A percentile compares a stretch with the other conserved stretches of the same genome.
These are phyloP conservation scores for Starmerella asiatica DNA, from an alignment of 805 yeast species.

Conservation along the genomic window DNA sequence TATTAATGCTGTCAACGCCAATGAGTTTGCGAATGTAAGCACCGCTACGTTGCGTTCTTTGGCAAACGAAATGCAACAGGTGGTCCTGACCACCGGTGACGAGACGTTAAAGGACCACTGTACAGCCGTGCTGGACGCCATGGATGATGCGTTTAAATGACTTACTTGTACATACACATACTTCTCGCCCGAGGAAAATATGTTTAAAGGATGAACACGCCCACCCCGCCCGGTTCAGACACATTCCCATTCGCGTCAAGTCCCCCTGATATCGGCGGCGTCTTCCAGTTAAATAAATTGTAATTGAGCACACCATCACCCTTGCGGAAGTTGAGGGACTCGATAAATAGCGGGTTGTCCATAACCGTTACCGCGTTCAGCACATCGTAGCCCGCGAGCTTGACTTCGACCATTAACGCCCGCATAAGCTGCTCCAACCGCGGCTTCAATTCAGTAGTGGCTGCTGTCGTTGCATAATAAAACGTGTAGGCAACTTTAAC, in stretches of 20 bases:
- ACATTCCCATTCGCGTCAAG: conserved; percentile 42
- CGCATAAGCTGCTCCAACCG: conserved; percentile 50
- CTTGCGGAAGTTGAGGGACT: conserved; percentile 72
- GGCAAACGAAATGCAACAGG: neutral
- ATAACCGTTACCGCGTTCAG: conserved; percentile 86
- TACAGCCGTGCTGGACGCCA: conserved; percentile 3
- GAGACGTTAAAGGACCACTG: conserved; percentile 25
- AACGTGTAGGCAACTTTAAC: conserved; percentile 78
- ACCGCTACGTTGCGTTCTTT: conserved; percentile 2
- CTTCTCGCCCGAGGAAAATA: too few relatives aligned
- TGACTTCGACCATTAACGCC: conserved; percentile 68
- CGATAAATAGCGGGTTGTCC: conserved; percentile 74
- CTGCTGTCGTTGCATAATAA: conserved; percentile 70
- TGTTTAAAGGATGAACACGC: conserved; percentile 71
- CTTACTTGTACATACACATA: too few relatives aligned
- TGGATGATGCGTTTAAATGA: too few relatives aligned
- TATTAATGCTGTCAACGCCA: conserved; percentile 23
- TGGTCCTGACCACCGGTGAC: conserved; percentile 17
- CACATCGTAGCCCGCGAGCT: conserved; percentile 62
- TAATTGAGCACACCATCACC: conserved; percentile 91
- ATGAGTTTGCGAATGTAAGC: conserved; percentile 17
- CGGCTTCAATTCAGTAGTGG: conserved; percentile 36
- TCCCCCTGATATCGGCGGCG: conserved; percentile 75
- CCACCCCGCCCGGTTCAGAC: conserved; percentile 62
- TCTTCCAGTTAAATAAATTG: conserved; percentile 80